Evolutionary conservation across 495 filamentous ascomycete species (phyloP).

Genomic region (Glonium stellatum): DNA sequence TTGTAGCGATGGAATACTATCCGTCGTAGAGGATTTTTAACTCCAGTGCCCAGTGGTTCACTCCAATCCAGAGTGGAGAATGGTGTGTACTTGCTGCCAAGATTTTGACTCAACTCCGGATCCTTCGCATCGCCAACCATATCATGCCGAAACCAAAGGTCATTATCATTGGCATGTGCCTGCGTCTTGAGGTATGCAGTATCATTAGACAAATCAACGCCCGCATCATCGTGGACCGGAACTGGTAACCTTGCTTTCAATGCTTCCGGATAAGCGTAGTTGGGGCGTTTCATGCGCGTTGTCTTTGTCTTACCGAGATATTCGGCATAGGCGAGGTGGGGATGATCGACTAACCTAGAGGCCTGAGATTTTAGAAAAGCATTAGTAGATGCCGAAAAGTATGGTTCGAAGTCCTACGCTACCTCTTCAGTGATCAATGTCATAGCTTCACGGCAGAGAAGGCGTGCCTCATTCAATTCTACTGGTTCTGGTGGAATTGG

Average conservation of each 20-base stretch:
- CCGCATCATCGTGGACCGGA: slow-evolving; percentile 23
- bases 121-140: slow-evolving; percentile 22
- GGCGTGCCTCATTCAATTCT: slow-evolving; percentile 22
- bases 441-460: slow-evolving; percentile 29
- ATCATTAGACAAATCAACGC: slow-evolving; percentile 22
- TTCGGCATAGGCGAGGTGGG: slow-evolving; percentile 28
- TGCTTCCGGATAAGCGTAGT: slow-evolving; percentile 29
- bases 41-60: background rate
- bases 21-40: too few relatives aligned
- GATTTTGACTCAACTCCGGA: slow-evolving; percentile 8
- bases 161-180: slow-evolving; percentile 6
- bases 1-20: too few relatives aligned
- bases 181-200: slow-evolving; percentile 20
- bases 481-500: slow-evolving; percentile 25
- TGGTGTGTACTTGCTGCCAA: slow-evolving; percentile 25
- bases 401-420: background rate
- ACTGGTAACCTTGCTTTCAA: slow-evolving; percentile 22
- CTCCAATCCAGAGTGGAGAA: slow-evolving; percentile 26
- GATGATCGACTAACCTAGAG: slow-evolving; percentile 27
- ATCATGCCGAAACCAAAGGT: slow-evolving; percentile 25
- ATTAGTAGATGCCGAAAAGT: background rate
- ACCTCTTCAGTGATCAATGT: slow-evolving; percentile 30
- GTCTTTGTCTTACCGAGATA: slow-evolving; percentile 21
- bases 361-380: slow-evolving; percentile 13
- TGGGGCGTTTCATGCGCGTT: slow-evolving; percentile 30